Evolutionary conservation across 495 filamentous ascomycete species (phyloP), one percentile per base, ranked within the genome.

Genomic region (Aspergillus heteromorphus): DNA sequence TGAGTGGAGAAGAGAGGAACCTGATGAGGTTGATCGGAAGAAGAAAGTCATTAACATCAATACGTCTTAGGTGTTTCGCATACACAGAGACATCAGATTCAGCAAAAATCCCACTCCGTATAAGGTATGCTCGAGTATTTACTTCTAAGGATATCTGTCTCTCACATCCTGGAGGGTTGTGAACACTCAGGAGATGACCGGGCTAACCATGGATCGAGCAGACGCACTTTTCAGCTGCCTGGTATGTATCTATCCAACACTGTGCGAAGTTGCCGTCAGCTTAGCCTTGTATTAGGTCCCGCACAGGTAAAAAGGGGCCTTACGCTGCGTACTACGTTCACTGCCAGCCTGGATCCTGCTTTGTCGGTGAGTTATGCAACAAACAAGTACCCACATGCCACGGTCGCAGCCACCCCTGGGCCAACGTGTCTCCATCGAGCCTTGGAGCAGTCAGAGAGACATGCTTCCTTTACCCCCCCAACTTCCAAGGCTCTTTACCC

Each of bases 321-420:
- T 93, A 93, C 65, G 89, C 89, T 13, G 85, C 82, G 52, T 95
- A 96, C 65, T 93, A 92, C 71, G 70, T 87, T 11, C 84, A 87
- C 57, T 73, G 85, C 48, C 68, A 83, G 54, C 84, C 85, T 17
- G 74, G 73, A 20, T 65, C 73, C 40, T 82, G 79, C 65, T 84
- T 85, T 58, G 75, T 86, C 36, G 83, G 83, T 85, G 72, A 67
- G 82, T 78, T 18, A 31, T 47, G 9, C 34, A 13, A 50, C 13
- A 49, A 25, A 13, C 48, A 38, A 16, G 34, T 14, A 17, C 45
- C 17, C 48, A 20, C 34, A 13, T 27, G 20, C 21, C 23, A 17
- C 45, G 36, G 31, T 40, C 36, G 43, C 52, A 40, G 41, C 20
- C 11, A 21, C 47, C 17, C 18, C 43, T 19, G 21, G 27, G 6